Evolutionary conservation across 305 asterid genomes (phyloP), one percentile per base, ranked within the genome.

Genomic region (Fraxinus greggii): DNA sequence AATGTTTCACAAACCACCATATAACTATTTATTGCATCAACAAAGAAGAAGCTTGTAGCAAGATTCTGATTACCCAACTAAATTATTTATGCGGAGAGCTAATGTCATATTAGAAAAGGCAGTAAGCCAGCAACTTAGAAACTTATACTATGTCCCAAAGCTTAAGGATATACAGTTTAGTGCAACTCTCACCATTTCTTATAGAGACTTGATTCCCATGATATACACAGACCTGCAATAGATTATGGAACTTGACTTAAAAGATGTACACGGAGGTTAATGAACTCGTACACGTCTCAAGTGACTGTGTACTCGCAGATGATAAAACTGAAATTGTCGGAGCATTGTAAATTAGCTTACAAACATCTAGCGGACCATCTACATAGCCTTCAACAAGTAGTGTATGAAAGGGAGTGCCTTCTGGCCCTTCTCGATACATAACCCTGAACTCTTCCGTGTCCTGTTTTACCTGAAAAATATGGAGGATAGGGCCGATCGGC

Each of bases 351-450:
- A 80, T 76, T 81, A 83, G 83, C 99, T 92, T 93, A 95, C 99
- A 94, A 90, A 92, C 93, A 88, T 95, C 99, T 19, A 89, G 59
- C 2, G 98, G 95, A 15, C 98, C 99, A 85, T 94, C 98, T 23
- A 95, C 97, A 75, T 87, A 95, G 82, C 99, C 99, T 88, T 95
- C 99, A 48, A 83, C 93, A 45, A 95, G 91, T 76, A 95, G 85
- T 35, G 97, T 87, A 54, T 95, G 98, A 76, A 89, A 89, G 13
- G 98, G 99, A 77, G 97, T 91, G 82, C 95, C 97, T 77, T 91
- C 94, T 69, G 93, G 94, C 72, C 99, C 99, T 87, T 92, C 98
- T 81, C 93, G 85, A 84, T 95, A 95, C 99, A 95, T 95, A 35
- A 92, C 95, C 48, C 99, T 92, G 19, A 89, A 85, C 82, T 95